phyloP scores from a whole-genome alignment of 1,284 basidiomycete species.

The Entoloma clypeatum region DNA sequence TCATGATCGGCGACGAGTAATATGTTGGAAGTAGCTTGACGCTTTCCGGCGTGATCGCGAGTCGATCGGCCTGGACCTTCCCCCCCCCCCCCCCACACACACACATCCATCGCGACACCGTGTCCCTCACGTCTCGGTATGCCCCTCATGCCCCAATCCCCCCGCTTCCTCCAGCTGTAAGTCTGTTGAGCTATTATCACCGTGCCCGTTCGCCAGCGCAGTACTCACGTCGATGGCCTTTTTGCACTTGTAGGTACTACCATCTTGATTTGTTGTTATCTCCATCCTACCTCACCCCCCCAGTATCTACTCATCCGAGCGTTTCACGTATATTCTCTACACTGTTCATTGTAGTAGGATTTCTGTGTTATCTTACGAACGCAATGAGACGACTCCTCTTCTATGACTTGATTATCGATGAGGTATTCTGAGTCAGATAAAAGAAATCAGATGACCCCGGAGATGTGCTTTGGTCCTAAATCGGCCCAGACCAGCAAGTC shows the following conservation, averaged over 20 bases:
- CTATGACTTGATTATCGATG: slow-evolving; percentile 17
- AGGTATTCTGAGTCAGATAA: too few species aligned
- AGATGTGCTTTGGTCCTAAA: too few species aligned
- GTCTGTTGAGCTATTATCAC: slow-evolving; percentile 20
- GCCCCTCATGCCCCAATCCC: slow-evolving; percentile 22
- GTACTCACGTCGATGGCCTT: slow-evolving; percentile 17
- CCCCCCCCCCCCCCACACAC: too few species aligned
- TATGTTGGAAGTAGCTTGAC: slow-evolving; percentile 25
- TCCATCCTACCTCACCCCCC: slow-evolving; percentile 18
- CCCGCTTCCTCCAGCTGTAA: slow-evolving; percentile 14
- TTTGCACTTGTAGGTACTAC: slow-evolving; percentile 9
- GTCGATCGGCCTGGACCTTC: slow-evolving; percentile 15
- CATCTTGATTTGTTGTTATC: slow-evolving; percentile 8
- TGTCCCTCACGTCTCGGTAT: slow-evolving; percentile 20
- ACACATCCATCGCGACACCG: slow-evolving; percentile 13
- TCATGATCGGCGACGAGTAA: slow-evolving; percentile 17
- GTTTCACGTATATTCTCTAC: slow-evolving; percentile 27
- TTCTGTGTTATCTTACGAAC: slow-evolving; percentile 38
- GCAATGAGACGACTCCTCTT: slow-evolving; percentile 31
- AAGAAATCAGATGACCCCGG: too few species aligned
- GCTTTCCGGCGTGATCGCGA: slow-evolving; percentile 22
- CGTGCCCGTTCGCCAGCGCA: slow-evolving; percentile 20
- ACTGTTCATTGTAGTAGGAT: slow-evolving; percentile 38
- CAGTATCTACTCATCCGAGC: slow-evolving; percentile 16
- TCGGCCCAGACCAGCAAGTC: background rate